Evolutionary conservation across 2,329 filamentous ascomycete species (phyloP), one percentile per base, ranked within the genome.

Genomic region (Diaporthe sp.): DNA sequence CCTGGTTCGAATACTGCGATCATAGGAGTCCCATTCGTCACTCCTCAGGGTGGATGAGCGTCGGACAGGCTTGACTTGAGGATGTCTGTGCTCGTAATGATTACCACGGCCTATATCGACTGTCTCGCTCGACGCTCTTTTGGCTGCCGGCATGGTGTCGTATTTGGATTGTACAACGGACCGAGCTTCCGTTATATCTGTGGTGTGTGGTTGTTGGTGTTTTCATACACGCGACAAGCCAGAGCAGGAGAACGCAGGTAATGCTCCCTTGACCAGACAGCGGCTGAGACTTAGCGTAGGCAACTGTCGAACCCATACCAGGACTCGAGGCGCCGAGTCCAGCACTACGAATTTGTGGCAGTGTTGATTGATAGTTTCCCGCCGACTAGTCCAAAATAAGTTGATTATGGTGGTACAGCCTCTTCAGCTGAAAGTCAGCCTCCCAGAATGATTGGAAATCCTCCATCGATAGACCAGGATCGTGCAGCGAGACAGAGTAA

Each of bases 371-470:
- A 15, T 37, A 37, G 13, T 49, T 12, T 63, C 60, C 60, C 28
- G 22, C n/a, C 10, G 20, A 22, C 63, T 67, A 67, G 63, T 67
- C 63, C 63, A 34, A 6, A 49, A 51, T 25, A 25, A 37, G 63
- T 37, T 5, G 31, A 37, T 17, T 28, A 49, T 51, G 63, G 63
- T 67, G 22, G 63, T n/a, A 67, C 63, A 67, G 7, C 22, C 12
- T 51, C 42, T 51, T 51, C 63, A 67, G 63, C 63, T 49, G 63
- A 22, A 37, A 17, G 25, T 15, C 22, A 37, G 63, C 20, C 28
- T 22, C 44, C 44, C n/a, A 51, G 12, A 15, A 9, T 67, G 44
- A 67, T 67, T 67, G 63, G 63, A 51, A 67, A 51, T 51, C 44
- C 44, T 37, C 13, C 28, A 37, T 37, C 31, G 13, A n/a, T 51